phyloP scores from a whole-genome alignment of 768 basidiomycete species.

The Leccinellum luteum region DNA sequence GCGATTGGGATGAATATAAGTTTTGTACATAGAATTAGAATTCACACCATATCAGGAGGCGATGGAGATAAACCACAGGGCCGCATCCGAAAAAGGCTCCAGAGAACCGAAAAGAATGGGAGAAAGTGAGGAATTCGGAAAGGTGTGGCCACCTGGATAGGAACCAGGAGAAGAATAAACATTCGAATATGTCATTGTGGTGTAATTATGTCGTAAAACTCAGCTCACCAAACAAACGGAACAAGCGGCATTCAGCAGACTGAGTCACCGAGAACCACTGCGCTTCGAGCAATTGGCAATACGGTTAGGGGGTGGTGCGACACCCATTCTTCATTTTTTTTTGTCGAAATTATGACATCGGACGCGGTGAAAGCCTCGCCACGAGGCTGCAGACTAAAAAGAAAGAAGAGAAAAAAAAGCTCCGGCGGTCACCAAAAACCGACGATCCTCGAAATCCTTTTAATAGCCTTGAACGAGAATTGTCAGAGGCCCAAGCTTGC shows the following conservation, averaged over 20 bases:
- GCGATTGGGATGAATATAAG: constrained; percentile 8
- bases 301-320: constrained; percentile 5
- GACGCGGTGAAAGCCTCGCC: constrained; percentile 4
- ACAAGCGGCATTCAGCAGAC: constrained; percentile 12
- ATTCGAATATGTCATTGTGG: constrained; percentile 19
- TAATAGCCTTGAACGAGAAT: not conserved
- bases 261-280: constrained; percentile 11
- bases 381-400: not conserved
- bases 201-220: constrained; percentile 35
- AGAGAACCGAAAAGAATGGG: constrained; percentile 1
- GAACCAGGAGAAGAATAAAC: constrained; percentile 11
- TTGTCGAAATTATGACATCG: constrained; percentile 5
- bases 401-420: not conserved
- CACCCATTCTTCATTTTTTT: constrained; percentile 7
- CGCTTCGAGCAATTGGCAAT: constrained; percentile 17
- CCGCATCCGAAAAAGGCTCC: not conserved
- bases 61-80: constrained; percentile 2
- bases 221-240: constrained; percentile 22
- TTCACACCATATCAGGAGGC: not conserved
- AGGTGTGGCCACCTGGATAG: constrained; percentile 1
- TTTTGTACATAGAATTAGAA: constrained; percentile 6
- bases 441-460: not conserved
- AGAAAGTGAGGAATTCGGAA: constrained; percentile 1
- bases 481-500: constrained; percentile 1
- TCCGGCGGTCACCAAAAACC: not conserved